Percentiles rank a stretch among this genome's conserved stretches.
Evolutionary conservation across 139 green algal species (phyloP).

Genomic region (Microglena sp.): DNA sequence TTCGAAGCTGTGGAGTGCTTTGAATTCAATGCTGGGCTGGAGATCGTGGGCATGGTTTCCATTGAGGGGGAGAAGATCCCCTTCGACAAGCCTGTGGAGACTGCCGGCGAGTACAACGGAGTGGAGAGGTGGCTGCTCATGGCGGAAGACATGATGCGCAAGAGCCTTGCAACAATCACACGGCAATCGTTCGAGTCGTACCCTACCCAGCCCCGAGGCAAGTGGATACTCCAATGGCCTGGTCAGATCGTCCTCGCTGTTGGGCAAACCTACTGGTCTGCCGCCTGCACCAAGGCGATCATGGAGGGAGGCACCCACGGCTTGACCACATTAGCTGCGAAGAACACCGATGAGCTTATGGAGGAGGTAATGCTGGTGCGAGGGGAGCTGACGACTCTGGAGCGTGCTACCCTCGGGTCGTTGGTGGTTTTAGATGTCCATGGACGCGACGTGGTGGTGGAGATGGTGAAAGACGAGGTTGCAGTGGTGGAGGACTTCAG

Average conservation of each 20-base stretch:
- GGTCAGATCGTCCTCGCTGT: conserved; percentile 40
- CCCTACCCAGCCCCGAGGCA: conserved; percentile 10
- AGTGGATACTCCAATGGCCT: conserved; percentile 45
- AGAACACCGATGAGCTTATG: conserved; percentile 31
- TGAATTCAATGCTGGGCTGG: conserved; percentile 4
- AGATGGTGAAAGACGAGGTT: conserved; percentile 44
- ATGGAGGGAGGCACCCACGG: not conserved
- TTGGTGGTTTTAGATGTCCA: conserved; percentile 60
- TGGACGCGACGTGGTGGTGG: conserved; percentile 42
- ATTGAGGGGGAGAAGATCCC: conserved; percentile 42
- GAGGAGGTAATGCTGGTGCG: conserved; percentile 47
- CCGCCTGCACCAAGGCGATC: conserved; percentile 44
- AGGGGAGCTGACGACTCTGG: conserved; percentile 32
- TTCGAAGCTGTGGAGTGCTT: conserved; percentile 47
- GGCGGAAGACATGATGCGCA: conserved; percentile 40
- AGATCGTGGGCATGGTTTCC: conserved; percentile 32
- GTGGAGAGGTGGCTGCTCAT: conserved; percentile 56
- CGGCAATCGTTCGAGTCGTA: conserved; percentile 32
- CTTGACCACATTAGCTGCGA: conserved; percentile 16
- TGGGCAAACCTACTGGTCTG: conserved; percentile 37
- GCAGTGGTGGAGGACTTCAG: conserved; percentile 27
- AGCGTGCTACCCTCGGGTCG: conserved; percentile 46
- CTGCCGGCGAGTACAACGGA: conserved; percentile 24
- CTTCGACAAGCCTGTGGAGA: conserved; percentile 22
- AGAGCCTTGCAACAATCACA: conserved; percentile 24